These are phyloP conservation scores for Dothideomycetes sp. DNA, from an alignment of 2,329 filamentous ascomycete species.

Conservation along the genomic window DNA sequence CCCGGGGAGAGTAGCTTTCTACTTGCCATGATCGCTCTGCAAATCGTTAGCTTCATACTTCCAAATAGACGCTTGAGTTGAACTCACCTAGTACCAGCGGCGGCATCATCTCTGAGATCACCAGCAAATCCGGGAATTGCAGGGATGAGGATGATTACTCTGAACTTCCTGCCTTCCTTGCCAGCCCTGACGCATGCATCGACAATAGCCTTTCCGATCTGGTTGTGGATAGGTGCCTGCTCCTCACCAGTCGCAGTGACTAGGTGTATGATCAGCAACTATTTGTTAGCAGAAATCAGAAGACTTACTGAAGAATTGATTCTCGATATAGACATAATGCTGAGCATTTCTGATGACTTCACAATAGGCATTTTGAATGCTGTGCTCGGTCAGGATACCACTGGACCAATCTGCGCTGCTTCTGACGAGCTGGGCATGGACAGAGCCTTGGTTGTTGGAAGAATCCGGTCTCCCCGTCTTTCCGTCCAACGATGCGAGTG, in stretches of 20 bases:
- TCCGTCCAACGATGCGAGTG: conserved; percentile 56
- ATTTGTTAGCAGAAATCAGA: background rate
- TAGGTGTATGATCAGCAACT: conserved; percentile 17
- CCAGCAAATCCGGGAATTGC: conserved; percentile 90
- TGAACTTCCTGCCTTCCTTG: conserved; percentile 78
- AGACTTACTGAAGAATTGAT: conserved; percentile 79
- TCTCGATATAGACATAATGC: conserved; percentile 95
- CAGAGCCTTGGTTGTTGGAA: conserved; percentile 51
- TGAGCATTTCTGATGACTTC: conserved; percentile 80
- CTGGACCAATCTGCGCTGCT: conserved; percentile 91
- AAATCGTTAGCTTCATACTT: background rate
- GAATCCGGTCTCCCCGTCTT: conserved; percentile 47
- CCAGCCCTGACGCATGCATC: conserved; percentile 76
- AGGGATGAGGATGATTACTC: conserved; percentile 82
- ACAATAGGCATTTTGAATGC: conserved; percentile 77
- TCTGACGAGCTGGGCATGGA: conserved; percentile 77
- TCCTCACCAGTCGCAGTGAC: conserved; percentile 84
- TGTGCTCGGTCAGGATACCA: conserved; percentile 74
- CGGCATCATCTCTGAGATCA: conserved; percentile 74
- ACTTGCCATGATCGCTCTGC: conserved; percentile 85
- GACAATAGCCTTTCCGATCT: conserved; percentile 79
- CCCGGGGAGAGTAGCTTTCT: no score
- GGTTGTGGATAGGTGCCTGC: conserved; percentile 77
- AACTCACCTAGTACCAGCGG: conserved; percentile 55
- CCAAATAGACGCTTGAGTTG: no score